Percentiles rank a stretch among this genome's conserved stretches.
These are phyloP conservation scores for Zymoseptoria brevis DNA, from an alignment of 2,329 filamentous ascomycete genomes.

Conservation along the genomic window DNA sequence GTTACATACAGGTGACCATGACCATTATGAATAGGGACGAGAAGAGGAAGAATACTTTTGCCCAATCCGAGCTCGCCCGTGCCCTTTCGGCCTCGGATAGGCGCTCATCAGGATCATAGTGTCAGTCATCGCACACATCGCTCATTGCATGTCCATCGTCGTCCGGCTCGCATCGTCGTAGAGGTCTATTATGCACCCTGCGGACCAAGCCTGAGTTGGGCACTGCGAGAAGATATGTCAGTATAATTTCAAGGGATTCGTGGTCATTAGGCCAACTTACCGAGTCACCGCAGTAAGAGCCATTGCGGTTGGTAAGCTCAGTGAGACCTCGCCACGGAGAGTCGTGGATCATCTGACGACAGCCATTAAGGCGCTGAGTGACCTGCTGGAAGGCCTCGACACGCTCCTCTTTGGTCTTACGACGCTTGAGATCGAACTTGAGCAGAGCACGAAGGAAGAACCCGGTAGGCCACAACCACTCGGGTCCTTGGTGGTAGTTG, in stretches of 20 bases:
- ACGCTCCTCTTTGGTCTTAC: conserved; percentile 57
- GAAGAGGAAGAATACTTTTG: neutral
- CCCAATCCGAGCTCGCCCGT: neutral
- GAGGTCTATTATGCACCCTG: conserved; percentile 86
- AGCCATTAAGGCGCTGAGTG: conserved; percentile 70
- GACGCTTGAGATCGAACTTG: conserved; percentile 75
- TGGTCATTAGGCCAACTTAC: conserved; percentile 45
- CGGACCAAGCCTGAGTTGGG: conserved; percentile 94
- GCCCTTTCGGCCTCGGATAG: neutral
- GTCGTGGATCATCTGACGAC: conserved; percentile 73
- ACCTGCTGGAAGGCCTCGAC: conserved; percentile 93
- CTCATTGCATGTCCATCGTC: conserved; percentile 6
- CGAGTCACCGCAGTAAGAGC: conserved; percentile 77
- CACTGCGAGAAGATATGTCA: conserved; percentile 48
- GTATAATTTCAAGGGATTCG: conserved; percentile 11
- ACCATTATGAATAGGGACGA: neutral
- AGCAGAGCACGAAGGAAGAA: conserved; percentile 90
- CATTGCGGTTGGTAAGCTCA: conserved; percentile 86
- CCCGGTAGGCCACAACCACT: conserved; percentile 96
- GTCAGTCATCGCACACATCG: neutral
- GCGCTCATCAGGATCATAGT: neutral
- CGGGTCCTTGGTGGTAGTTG: conserved; percentile 96
- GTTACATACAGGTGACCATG: neutral
- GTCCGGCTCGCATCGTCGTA: conserved; percentile 71
- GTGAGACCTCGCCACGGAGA: conserved; percentile 85